Conservation (phyloP, 345 rosid species). For the Euphorbia peplus region DNA sequence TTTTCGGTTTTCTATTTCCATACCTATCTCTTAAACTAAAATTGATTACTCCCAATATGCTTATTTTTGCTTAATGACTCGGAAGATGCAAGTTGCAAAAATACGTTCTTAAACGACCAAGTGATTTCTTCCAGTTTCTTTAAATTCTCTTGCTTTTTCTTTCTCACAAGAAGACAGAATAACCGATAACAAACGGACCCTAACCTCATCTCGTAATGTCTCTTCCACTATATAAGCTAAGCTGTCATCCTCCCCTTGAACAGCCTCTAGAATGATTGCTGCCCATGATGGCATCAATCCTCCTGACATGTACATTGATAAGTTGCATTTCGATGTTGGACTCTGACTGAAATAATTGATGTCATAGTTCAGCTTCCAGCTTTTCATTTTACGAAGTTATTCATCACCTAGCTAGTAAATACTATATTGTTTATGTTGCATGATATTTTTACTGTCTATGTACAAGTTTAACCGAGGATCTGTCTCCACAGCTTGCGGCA, state of each 20-base stretch:
- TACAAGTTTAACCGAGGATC: conserved; percentile 3
- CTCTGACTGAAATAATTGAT: neutral
- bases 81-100: neutral
- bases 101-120: neutral
- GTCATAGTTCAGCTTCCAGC: neutral
- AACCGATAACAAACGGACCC: neutral
- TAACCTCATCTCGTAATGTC: neutral
- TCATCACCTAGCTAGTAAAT: neutral
- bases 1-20: neutral
- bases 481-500: conserved; percentile 68
- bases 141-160: neutral
- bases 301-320: neutral
- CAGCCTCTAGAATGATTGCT: too few relatives aligned
- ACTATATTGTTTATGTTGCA: neutral
- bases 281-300: neutral
- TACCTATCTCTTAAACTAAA: neutral
- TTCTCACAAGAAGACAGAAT: neutral
- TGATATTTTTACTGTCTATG: neutral
- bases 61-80: neutral
- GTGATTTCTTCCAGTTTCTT: neutral
- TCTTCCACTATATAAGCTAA: neutral
- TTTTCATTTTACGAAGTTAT: neutral
- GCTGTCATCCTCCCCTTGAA: neutral
- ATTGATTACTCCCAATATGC: neutral
- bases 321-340: neutral